A percentile compares a stretch with the other conserved stretches of the same genome.
These are phyloP conservation scores for Aulographum hederae DNA, from an alignment of 2,329 filamentous ascomycete species.

Conservation along the genomic window DNA sequence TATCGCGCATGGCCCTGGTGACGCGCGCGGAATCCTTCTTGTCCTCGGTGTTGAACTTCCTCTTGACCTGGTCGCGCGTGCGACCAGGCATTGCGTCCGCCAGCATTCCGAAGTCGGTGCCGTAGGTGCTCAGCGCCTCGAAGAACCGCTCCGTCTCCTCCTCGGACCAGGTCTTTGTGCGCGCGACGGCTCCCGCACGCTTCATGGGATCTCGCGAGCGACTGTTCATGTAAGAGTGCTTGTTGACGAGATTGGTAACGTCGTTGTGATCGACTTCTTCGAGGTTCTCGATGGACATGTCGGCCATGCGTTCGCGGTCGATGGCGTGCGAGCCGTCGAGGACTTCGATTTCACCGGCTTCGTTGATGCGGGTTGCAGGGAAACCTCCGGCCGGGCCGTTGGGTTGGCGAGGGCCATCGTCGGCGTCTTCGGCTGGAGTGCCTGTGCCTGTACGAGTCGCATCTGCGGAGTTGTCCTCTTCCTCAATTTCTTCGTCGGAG, in stretches of 20 bases:
- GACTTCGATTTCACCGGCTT: conserved; percentile 46
- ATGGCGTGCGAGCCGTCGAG: too few relatives aligned
- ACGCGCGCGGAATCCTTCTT: conserved; percentile 44
- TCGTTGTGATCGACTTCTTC: conserved; percentile 61
- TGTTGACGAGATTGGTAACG: conserved; percentile 49
- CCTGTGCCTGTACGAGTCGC: conserved; percentile 7
- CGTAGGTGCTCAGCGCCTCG: conserved; percentile 54
- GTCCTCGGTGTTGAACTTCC: conserved; percentile 71
- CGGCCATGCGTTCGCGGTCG: conserved; percentile 47
- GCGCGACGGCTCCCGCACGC: conserved; percentile 10
- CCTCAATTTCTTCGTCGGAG: conserved; percentile 7
- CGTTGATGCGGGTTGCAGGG: conserved; percentile 57
- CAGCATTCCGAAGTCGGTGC: conserved; percentile 71
- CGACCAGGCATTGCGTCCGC: conserved; percentile 55
- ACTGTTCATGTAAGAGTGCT: conserved; percentile 48
- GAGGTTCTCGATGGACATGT: conserved; percentile 31
- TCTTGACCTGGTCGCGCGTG: conserved; percentile 56
- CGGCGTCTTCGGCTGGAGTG: conserved; percentile 9
- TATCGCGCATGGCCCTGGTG: conserved; percentile 37
- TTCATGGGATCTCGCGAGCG: conserved; percentile 28
- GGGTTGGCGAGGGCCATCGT: conserved; percentile 28
- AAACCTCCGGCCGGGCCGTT: conserved; percentile 41
- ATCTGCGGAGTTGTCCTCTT: conserved; percentile 7
- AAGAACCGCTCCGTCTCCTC: conserved; percentile 61
- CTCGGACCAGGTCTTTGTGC: conserved; percentile 50